A percentile compares a stretch with the other conserved stretches of the same genome.
Conservation (phyloP, 441 rosid species). For the Pelargonium myrrhifolium region DNA sequence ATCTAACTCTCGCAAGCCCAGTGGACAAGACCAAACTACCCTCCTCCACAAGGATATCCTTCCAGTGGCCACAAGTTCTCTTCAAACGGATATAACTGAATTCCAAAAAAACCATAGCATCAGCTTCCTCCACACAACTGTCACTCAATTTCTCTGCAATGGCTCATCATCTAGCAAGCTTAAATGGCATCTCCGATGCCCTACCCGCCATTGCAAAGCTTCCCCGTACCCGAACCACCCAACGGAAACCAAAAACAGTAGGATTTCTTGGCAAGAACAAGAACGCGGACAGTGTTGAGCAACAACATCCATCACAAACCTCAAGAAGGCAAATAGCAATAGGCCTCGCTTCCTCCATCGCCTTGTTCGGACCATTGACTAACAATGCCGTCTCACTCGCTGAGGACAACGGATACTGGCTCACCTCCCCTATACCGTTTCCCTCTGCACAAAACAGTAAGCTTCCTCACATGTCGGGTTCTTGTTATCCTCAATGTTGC, state of each 20-base stretch:
- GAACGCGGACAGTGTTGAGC: constrained; percentile 16
- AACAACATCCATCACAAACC: constrained; percentile 29
- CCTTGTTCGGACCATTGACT: constrained; percentile 22
- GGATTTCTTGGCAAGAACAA: constrained; percentile 18
- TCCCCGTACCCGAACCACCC: constrained; percentile 20
- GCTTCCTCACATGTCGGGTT: constrained; percentile 18
- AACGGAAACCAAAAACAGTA: constrained; percentile 24
- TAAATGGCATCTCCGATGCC: constrained; percentile 32
- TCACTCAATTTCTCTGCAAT: constrained; percentile 18
- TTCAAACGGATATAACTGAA: constrained; percentile 27
- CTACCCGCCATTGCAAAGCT: constrained; percentile 31
- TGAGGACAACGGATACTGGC: constrained; percentile 67
- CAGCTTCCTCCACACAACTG: not conserved
- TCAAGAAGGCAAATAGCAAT: constrained; percentile 45
- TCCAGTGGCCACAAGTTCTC: constrained; percentile 31
- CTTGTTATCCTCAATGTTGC: too few species aligned
- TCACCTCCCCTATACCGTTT: constrained; percentile 50
- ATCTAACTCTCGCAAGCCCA: not conserved
- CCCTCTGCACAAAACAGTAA: constrained; percentile 67
- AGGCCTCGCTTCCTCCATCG: constrained; percentile 44
- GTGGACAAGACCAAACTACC: constrained; percentile 26
- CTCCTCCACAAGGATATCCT: constrained; percentile 38
- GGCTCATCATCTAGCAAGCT: constrained; percentile 39
- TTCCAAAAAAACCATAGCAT: constrained; percentile 10
- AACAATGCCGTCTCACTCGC: constrained; percentile 40